A percentile compares a stretch with the other conserved stretches of the same genome.
Evolutionary conservation across 352 stramenopile species (phyloP).

Genomic region (Pythium sp.): DNA sequence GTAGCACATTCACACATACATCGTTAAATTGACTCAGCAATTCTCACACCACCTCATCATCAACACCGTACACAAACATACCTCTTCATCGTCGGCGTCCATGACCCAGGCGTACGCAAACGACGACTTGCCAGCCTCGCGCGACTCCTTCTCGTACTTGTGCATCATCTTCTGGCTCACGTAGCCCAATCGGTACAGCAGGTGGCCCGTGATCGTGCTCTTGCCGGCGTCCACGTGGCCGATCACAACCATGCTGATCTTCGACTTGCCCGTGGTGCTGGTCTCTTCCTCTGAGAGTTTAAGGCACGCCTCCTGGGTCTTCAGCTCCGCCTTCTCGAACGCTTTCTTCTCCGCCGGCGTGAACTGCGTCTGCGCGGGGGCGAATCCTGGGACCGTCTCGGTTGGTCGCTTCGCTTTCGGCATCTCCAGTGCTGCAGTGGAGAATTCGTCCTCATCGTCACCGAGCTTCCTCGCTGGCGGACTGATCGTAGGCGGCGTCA

Average conservation of each 20-base stretch:
- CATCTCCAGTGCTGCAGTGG: background rate
- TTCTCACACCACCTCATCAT: background rate
- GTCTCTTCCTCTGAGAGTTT: constrained; percentile 45
- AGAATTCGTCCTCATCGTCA: background rate
- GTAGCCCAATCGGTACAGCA: constrained; percentile 91
- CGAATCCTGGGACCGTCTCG: constrained; percentile 26
- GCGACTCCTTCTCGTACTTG: constrained; percentile 91
- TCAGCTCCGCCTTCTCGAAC: constrained; percentile 67
- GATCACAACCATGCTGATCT: constrained; percentile 95
- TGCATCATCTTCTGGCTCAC: constrained; percentile 86
- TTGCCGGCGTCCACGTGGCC: constrained; percentile 98
- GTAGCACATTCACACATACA: constrained; percentile 16
- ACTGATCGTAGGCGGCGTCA: constrained; percentile 4
- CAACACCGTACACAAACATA: constrained; percentile 5
- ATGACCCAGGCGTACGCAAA: constrained; percentile 96
- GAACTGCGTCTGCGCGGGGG: constrained; percentile 43
- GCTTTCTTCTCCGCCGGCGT: constrained; percentile 55
- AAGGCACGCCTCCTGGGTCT: constrained; percentile 56
- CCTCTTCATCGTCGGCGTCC: constrained; percentile 84
- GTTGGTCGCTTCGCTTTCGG: constrained; percentile 28
- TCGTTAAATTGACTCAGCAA: background rate
- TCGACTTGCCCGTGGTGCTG: constrained; percentile 50
- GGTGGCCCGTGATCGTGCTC: constrained; percentile 95
- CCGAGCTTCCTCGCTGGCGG: constrained; percentile 4
- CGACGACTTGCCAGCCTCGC: constrained; percentile 91